Conservation (phyloP, 345 rosid species). For the Raphanus sativus region DNA sequence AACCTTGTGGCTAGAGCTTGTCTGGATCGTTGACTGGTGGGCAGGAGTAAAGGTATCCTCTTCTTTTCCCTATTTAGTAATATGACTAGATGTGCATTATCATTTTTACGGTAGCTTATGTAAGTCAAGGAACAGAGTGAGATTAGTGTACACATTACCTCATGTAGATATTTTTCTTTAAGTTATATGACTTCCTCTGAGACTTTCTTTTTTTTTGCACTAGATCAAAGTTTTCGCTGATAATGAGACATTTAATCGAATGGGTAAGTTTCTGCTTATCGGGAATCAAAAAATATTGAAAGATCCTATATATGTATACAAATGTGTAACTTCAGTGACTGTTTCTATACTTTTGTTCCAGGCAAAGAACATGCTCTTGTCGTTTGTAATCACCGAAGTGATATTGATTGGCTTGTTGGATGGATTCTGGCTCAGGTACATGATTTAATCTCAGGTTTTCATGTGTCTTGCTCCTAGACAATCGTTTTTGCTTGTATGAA, state of each 20-base stretch:
- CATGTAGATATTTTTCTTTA: background rate
- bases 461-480: background rate
- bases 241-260: slow-evolving; percentile 59
- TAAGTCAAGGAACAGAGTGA: background rate
- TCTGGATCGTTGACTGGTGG: slow-evolving; percentile 97
- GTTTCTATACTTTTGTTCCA: slow-evolving; percentile 28
- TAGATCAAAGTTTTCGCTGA: slow-evolving; percentile 84
- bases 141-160: background rate
- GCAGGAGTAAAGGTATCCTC: slow-evolving; percentile 72
- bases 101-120: background rate
- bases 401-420: slow-evolving; percentile 97
- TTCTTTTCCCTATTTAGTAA: background rate
- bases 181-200: slow-evolving; percentile 16
- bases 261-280: slow-evolving; percentile 58
- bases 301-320: background rate
- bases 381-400: slow-evolving; percentile 81
- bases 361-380: slow-evolving; percentile 93
- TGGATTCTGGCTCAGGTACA: slow-evolving; percentile 93
- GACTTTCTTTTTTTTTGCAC: slow-evolving; percentile 23
- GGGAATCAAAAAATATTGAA: background rate
- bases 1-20: slow-evolving; percentile 84
- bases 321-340: slow-evolving; percentile 3
- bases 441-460: slow-evolving; percentile 4
- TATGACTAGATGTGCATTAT: background rate
- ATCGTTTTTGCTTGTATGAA: background rate